Evolutionary conservation across 495 filamentous ascomycete species (phyloP), one percentile per base, ranked within the genome.

Genomic region (Xylaria grammica): DNA sequence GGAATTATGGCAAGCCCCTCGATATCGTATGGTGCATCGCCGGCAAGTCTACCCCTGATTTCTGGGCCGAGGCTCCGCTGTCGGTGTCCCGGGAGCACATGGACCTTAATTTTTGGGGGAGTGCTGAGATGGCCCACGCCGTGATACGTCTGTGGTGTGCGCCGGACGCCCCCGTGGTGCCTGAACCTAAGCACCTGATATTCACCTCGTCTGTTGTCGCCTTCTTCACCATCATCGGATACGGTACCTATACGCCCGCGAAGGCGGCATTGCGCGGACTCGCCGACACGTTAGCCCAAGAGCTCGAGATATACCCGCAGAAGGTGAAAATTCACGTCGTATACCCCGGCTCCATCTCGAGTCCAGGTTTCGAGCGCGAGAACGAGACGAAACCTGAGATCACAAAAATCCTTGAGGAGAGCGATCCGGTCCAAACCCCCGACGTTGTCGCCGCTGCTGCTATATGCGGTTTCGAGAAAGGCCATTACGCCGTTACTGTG

Each of bases 1-100:
- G 94, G 95, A 97, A 97, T 76, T 77, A 86, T 65, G 88, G 86
- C 40, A 67, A 76, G 22, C 77, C 86, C 10, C 92, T 93, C 0
- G 94, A 97, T 70, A 83, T 97, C 60, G 90, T 97, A 46, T 98
- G 95, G 94, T 93, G 91, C 74, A 89, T 91, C 62, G 96, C 95
- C 13, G 94, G 94, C 69, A 82, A 85, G 65, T 86, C 91, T 8
- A 80, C 80, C 42, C 94, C 96, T 0, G 79, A 86, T 5, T 89
- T 94, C 69, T 98, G 96, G 82, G 73, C 91, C 63, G 91, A 97
- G 62, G 85, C 84, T 17, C 77, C 85, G 24, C 71, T 89, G n/a
- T 73, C 86, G 24, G 81, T 81, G 13, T 77, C 94, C 61, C 84
- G 88, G 24, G 77, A 84, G 69, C 93, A 97, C 77, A 96, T 97